Evolutionary conservation across 495 filamentous ascomycete species (phyloP).

Genomic region (Penicillium goetzii): DNA sequence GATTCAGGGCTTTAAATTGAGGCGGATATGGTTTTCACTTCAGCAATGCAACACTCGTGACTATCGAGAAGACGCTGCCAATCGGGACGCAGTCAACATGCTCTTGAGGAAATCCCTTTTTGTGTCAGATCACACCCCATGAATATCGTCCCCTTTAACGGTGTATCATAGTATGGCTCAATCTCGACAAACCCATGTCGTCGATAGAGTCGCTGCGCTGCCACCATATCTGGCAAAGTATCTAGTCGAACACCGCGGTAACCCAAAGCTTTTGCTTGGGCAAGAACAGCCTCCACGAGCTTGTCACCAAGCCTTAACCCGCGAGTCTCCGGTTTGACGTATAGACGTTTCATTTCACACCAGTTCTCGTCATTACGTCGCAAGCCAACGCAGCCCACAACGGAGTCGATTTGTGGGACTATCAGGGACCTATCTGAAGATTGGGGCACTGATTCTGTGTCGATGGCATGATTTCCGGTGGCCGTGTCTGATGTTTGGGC

Average conservation of each 20-base stretch:
- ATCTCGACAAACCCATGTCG: conserved; percentile 56
- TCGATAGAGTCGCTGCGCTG: conserved; percentile 55
- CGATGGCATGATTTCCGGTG: neutral
- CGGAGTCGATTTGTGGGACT: neutral
- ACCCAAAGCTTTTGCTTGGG: conserved; percentile 46
- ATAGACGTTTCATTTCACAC: conserved; percentile 67
- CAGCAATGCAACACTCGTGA: too few species aligned
- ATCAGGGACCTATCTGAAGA: neutral
- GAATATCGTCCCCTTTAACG: conserved; percentile 52
- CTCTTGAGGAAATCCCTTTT: neutral
- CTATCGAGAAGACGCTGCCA: too few species aligned
- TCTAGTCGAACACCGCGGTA: conserved; percentile 62
- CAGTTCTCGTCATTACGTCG: conserved; percentile 25
- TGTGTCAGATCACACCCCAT: conserved; percentile 35
- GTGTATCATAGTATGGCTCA: conserved; percentile 61
- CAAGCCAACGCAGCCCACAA: conserved; percentile 56
- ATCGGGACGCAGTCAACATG: too few species aligned
- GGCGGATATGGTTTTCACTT: too few species aligned
- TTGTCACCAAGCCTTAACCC: conserved; percentile 52
- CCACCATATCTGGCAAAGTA: conserved; percentile 59
- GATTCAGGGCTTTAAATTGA: too few species aligned
- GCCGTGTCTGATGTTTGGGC: neutral
- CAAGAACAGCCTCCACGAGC: conserved; percentile 49
- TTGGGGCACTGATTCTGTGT: neutral
- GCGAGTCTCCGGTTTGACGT: conserved; percentile 49